Conservation (phyloP, 2,329 filamentous ascomycete genomes). For the Colletotrichum liriopes region DNA sequence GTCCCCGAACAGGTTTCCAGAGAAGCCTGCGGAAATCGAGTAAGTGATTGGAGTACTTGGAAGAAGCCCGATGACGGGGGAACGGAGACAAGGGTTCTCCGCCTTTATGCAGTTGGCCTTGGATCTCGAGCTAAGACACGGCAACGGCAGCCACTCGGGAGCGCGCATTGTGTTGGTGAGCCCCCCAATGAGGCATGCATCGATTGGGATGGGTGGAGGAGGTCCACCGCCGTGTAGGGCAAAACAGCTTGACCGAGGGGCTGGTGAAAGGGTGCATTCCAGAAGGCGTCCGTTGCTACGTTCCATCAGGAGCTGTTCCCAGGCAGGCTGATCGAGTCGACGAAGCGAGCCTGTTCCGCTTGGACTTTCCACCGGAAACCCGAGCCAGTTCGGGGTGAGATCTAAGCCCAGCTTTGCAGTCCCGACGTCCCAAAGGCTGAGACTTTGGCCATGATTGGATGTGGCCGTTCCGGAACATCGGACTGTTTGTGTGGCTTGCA, state of each 20-base stretch:
- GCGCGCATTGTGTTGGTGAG: slow-evolving; percentile 15
- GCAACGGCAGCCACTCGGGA: slow-evolving; percentile 28
- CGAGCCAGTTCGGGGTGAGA: slow-evolving; percentile 11
- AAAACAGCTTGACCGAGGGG: not conserved
- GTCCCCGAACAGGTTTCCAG: slow-evolving; percentile 6
- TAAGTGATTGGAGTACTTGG: not conserved
- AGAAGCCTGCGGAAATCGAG: slow-evolving; percentile 11
- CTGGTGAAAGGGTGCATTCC: slow-evolving; percentile 3
- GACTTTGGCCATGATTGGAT: slow-evolving; percentile 1
- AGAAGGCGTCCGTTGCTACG: slow-evolving; percentile 18
- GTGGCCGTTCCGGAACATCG: slow-evolving; percentile 8
- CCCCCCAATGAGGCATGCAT: slow-evolving; percentile 7
- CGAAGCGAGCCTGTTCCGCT: slow-evolving; percentile 11
- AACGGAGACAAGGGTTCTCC: slow-evolving; percentile 30
- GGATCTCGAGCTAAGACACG: slow-evolving; percentile 24
- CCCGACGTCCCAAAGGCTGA: not conserved
- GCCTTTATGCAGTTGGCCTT: slow-evolving; percentile 25
- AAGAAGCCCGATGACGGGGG: not conserved
- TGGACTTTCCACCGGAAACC: slow-evolving; percentile 11
- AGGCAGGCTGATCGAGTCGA: not conserved
- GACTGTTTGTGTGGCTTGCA: not conserved
- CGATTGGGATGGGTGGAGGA: slow-evolving; percentile 4
- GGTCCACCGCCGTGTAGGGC: slow-evolving; percentile 6
- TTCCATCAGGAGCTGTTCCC: not conserved
- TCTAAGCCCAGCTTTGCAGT: slow-evolving; percentile 4